These are phyloP conservation scores for Sordaria brevicollis DNA, from an alignment of 495 filamentous ascomycete genomes.

Conservation along the genomic window DNA sequence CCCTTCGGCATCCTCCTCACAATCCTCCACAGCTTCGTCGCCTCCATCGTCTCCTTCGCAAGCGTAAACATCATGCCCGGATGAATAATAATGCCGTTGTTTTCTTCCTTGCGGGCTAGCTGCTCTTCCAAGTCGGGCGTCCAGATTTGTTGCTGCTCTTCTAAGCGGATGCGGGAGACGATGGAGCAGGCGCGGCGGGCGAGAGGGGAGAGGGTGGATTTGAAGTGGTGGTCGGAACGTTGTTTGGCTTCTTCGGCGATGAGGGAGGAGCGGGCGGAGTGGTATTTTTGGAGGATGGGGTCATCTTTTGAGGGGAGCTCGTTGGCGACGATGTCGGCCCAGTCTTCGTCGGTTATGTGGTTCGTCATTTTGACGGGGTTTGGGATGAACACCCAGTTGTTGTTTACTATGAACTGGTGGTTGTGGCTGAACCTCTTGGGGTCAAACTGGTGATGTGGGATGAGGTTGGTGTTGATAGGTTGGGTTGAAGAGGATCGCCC, in stretches of 20 bases:
- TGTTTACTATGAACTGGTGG: no score
- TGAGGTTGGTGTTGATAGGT: not conserved
- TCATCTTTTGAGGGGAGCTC: conserved; percentile 49
- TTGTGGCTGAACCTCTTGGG: not conserved
- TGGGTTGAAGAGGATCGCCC: not conserved
- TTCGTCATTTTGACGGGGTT: not conserved
- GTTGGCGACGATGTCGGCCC: conserved; percentile 37
- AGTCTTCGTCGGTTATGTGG: conserved; percentile 40
- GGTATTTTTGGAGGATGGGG: conserved; percentile 69
- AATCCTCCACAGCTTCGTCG: conserved; percentile 76
- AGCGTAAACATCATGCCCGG: conserved; percentile 85
- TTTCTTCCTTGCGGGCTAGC: conserved; percentile 36
- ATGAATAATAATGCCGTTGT: conserved; percentile 49
- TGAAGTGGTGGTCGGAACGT: conserved; percentile 53
- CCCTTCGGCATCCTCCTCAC: conserved; percentile 85
- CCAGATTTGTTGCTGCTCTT: conserved; percentile 56
- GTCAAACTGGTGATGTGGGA: not conserved
- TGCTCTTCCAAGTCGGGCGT: conserved; percentile 57
- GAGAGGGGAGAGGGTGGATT: conserved; percentile 12
- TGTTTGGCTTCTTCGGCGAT: conserved; percentile 71
- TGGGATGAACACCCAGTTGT: no score
- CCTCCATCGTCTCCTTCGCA: conserved; percentile 69
- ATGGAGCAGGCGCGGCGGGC: conserved; percentile 68
- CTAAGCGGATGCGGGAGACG: conserved; percentile 62
- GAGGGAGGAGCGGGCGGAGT: conserved; percentile 63